These are phyloP conservation scores for Tagetes erecta DNA, from an alignment of 129 eudicot genomes.

Conservation along the genomic window DNA sequence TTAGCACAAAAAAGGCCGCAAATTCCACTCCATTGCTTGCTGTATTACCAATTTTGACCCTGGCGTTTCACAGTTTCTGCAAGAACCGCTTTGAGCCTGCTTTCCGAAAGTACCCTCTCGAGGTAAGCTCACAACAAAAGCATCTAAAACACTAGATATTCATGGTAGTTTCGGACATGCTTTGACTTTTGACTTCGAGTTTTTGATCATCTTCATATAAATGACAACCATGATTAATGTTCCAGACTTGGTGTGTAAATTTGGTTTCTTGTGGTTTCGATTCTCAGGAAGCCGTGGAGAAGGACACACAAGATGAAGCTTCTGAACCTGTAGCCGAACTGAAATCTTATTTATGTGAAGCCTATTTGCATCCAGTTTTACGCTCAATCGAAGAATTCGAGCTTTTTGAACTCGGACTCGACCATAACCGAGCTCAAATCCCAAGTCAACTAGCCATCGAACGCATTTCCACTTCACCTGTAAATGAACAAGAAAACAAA, in stretches of 20 bases:
- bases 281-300: conserved; percentile 81
- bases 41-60: conserved; percentile 60
- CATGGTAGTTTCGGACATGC: neutral
- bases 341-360: conserved; percentile 65
- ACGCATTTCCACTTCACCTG: conserved; percentile 36
- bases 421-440: conserved; percentile 38
- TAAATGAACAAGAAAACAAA: conserved; percentile 42
- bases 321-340: conserved; percentile 48
- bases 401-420: conserved; percentile 56
- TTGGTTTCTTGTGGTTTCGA: conserved; percentile 7
- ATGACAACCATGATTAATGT: neutral
- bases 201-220: neutral
- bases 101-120: conserved; percentile 82
- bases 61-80: conserved; percentile 79
- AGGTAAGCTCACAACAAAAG: conserved; percentile 44
- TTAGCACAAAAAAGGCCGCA: conserved; percentile 88
- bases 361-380: conserved; percentile 87
- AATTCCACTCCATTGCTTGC: conserved; percentile 83
- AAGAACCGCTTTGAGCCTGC: conserved; percentile 91
- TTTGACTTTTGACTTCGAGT: neutral
- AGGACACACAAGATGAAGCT: conserved; percentile 61
- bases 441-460: conserved; percentile 42
- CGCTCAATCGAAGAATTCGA: conserved; percentile 73
- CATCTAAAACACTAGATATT: neutral
- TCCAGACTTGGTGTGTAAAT: neutral